Evolutionary conservation across 805 yeast species (phyloP).

Genomic region (Candida sakaeoensis): DNA sequence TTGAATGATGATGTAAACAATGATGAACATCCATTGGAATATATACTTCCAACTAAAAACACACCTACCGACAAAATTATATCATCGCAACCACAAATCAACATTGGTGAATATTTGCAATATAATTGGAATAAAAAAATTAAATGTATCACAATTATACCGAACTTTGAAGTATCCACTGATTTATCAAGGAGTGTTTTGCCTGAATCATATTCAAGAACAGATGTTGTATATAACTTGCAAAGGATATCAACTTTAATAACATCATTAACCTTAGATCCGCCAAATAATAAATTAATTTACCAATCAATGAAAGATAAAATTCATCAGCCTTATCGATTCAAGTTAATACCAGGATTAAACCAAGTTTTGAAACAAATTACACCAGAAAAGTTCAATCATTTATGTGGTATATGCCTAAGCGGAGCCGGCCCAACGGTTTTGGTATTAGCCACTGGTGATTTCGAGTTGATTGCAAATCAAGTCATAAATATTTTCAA

Average conservation of each 20-base stretch:
- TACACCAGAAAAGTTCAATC: slow-evolving; percentile 78
- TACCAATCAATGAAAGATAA: slow-evolving; percentile 96
- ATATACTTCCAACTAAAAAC: slow-evolving; percentile 70
- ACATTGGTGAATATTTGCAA: slow-evolving; percentile 84
- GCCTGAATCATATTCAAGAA: slow-evolving; percentile 72
- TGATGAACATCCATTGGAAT: slow-evolving; percentile 73
- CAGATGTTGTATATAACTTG: slow-evolving; percentile 86
- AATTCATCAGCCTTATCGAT: slow-evolving; percentile 95
- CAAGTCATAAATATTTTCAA: slow-evolving; percentile 70
- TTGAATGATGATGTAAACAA: slow-evolving; percentile 78
- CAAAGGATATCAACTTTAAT: slow-evolving; percentile 93
- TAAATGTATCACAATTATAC: slow-evolving; percentile 87
- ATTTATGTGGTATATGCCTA: slow-evolving; percentile 88
- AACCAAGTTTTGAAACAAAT: slow-evolving; percentile 73
- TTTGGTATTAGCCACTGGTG: slow-evolving; percentile 84
- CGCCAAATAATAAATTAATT: slow-evolving; percentile 79
- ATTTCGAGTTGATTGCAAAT: slow-evolving; percentile 77
- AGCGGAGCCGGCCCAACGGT: slow-evolving; percentile 99
- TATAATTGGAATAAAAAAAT: slow-evolving; percentile 80
- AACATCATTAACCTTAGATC: slow-evolving; percentile 80
- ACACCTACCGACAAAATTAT: slow-evolving; percentile 54
- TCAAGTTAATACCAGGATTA: slow-evolving; percentile 87
- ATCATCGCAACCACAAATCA: slow-evolving; percentile 59
- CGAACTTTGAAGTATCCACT: slow-evolving; percentile 91
- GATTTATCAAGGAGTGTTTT: slow-evolving; percentile 88